These are phyloP conservation scores for Tetrapyrgos nigripes DNA, from an alignment of 1,284 basidiomycete species.

Conservation along the genomic window DNA sequence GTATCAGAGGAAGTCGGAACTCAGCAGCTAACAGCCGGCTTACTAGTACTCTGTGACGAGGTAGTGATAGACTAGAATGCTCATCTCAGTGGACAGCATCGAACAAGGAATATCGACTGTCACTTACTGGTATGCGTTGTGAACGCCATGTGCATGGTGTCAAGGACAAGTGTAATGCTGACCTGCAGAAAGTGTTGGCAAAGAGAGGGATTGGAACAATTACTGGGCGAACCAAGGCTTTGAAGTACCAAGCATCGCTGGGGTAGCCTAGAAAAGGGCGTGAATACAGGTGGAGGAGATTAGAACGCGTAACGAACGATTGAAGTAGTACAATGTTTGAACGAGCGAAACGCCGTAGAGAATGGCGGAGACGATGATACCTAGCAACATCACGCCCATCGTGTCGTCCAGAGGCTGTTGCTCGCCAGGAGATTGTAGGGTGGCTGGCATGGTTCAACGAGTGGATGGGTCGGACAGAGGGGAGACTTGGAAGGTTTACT, in stretches of 20 bases:
- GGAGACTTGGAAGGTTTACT: neutral
- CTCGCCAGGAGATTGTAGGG: conserved; percentile 19
- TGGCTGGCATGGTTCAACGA: conserved; percentile 14
- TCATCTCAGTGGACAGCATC: neutral
- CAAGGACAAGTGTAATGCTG: conserved; percentile 36
- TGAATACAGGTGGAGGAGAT: neutral
- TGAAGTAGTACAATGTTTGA: conserved; percentile 33
- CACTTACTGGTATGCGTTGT: conserved; percentile 41
- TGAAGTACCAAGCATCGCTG: conserved; percentile 42
- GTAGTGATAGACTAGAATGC: conserved; percentile 45
- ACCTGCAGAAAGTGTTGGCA: conserved; percentile 29
- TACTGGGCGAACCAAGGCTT: conserved; percentile 35
- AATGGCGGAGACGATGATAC: conserved; percentile 26
- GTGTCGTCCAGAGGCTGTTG: conserved; percentile 21
- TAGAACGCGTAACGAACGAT: conserved; percentile 20
- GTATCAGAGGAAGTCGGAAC: too few relatives aligned
- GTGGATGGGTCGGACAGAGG: neutral
- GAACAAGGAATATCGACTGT: neutral
- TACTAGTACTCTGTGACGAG: conserved; percentile 43
- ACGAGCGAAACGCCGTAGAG: conserved; percentile 32
- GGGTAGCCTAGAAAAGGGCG: conserved; percentile 33
- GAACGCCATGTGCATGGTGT: conserved; percentile 42
- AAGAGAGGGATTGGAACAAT: neutral
- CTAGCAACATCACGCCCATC: conserved; percentile 32
- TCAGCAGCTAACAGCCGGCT: conserved; percentile 17